Evolutionary conservation across 352 stramenopile genomes (phyloP), one percentile per base, ranked within the genome.

Genomic region (Phytophthora hybrid): DNA sequence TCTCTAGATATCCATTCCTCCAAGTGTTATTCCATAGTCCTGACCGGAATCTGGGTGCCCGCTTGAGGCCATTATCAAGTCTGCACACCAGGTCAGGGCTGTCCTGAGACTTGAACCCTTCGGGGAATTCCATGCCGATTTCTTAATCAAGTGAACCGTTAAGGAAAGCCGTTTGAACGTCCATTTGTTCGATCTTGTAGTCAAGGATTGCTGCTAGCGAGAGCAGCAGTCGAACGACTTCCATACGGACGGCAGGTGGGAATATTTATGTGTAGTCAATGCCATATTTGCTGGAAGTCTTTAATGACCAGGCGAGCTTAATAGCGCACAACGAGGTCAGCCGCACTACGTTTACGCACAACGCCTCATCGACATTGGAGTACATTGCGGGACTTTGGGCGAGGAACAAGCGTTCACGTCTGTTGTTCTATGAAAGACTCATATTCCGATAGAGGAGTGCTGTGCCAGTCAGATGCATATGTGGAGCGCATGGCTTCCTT

Each of bases 151-250:
- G 51, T 5, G 37, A 61, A 21, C 51, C 34, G 8, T 56, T 61
- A 23, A 54, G 37, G 8, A 68, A 68, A 21, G 61, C 52, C 7
- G 60, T 67, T 31, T 67, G 59, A 4, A 59, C 47, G n/a, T 57
- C 62, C 52, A 69, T 62, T 10, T 62, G 52, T 26, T 59, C n/a
- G n/a, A n/a, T n/a, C n/a, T n/a, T n/a, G n/a, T n/a, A n/a, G 1
- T 23, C 49, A 52, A 66, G 46, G 31, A 57, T 39, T 39, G n/a
- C 47, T 52, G 59, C 59, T 31, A 58, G 26, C 3, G n/a, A 53
- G 29, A 59, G 59, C n/a, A 66, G 46, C 11, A 66, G 47, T 59
- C 49, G 19, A 21, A 60, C n/a, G 49, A 67, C 19, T 67, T 67
- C 49, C 21, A 60, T 67, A 7, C 51, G 31, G 4, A 67, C 16